Conservation (phyloP, 2,329 filamentous ascomycete species). For the Ophiostoma sp. region DNA sequence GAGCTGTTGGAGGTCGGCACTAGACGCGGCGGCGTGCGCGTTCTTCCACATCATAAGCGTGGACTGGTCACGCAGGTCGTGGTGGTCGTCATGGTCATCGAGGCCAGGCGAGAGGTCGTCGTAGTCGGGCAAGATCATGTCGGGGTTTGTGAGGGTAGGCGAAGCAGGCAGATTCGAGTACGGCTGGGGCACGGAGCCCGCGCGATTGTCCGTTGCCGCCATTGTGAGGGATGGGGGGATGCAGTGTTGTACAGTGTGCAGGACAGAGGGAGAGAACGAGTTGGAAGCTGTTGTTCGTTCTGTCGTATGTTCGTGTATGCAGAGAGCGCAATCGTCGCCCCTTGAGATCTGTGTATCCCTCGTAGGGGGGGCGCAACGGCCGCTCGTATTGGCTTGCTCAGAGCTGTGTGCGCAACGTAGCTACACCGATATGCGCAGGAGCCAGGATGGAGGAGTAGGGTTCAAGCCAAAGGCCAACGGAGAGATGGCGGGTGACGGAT, state of each 20-base stretch:
- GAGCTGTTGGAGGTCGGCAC: slow-evolving; percentile 39
- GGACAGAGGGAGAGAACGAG: no score
- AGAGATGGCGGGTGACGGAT: background rate
- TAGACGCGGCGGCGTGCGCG: slow-evolving; percentile 34
- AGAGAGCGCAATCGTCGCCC: no score
- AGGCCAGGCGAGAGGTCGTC: slow-evolving; percentile 52
- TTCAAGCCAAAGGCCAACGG: no score
- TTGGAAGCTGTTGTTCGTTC: no score
- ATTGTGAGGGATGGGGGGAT: slow-evolving; percentile 15
- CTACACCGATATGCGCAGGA: no score
- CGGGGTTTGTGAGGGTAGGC: slow-evolving; percentile 85
- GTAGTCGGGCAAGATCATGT: slow-evolving; percentile 84
- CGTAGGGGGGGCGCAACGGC: slow-evolving; percentile 8
- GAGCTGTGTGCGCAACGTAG: background rate
- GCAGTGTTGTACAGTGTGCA: no score
- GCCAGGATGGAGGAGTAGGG: no score
- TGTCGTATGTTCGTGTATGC: no score
- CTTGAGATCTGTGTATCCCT: background rate
- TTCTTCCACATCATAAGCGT: slow-evolving; percentile 50
- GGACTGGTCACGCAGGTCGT: slow-evolving; percentile 41
- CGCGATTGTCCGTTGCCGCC: slow-evolving; percentile 27
- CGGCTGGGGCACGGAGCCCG: slow-evolving; percentile 32
- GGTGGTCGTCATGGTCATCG: slow-evolving; percentile 38
- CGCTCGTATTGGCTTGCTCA: slow-evolving; percentile 1
- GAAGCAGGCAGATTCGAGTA: slow-evolving; percentile 58